Evolutionary conservation across 176 grass and related monocot genomes (phyloP), one percentile per base, ranked within the genome.

Genomic region (Triticum urartu): DNA sequence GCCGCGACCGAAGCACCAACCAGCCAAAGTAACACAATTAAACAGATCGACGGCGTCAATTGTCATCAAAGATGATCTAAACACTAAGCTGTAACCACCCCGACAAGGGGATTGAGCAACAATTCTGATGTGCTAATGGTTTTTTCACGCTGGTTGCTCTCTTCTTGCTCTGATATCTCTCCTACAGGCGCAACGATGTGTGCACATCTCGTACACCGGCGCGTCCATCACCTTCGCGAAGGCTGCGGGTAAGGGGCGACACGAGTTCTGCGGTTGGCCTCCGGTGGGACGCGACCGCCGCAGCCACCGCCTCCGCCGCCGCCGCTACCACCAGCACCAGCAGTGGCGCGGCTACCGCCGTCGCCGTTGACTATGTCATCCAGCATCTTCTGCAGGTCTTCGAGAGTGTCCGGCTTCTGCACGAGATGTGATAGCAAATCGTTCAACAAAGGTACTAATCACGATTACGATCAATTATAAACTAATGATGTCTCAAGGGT

Each of bases 321-420:
- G 0, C 17, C 36, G 0, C 8, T 4, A 2, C 35, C 33, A 6
- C 36, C 69, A 13, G 20, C 70, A 2, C 17, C 18, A 6, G 70
- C 39, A 20, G 72, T 2, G 17, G 40, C 73, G 28, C 50, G 45
- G 84, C 79, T 17, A 9, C 26, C 79, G 15, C 76, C 79, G 82
- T 86, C 91, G 66, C 88, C 89, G 43, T 83, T 82, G 9, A 96
- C 85, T 24, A 96, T 94, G 77, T 96, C 92, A 60, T 78, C 85
- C 67, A 96, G 92, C 96, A 98, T 98, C 90, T 92, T 94, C 93
- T 98, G 94, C 56, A 99, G 87, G 66, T 99, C 97, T 40, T 99
- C 97, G 45, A 93, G 72, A 61, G 87, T 97, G 73, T 99, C 92
- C 62, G 92, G 92, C 72, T 94, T 97, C 97, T 99, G 87, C 72